Conservation (phyloP, 768 basidiomycete species). For the Leucocoprinus leucothites region DNA sequence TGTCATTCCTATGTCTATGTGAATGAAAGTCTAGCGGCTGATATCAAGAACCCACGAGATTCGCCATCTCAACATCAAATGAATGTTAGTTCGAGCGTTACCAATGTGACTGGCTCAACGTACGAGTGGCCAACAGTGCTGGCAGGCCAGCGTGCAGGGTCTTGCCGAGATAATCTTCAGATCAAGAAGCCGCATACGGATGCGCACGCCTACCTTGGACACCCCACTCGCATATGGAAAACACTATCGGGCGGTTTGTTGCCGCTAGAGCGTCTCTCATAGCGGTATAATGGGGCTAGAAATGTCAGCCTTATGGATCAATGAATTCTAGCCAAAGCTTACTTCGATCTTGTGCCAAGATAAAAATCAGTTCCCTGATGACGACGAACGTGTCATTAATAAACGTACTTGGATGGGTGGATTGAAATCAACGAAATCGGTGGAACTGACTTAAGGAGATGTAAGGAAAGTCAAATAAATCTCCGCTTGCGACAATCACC, state of each 20-base stretch:
- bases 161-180: slow-evolving; percentile 16
- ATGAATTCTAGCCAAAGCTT: not conserved
- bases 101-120: slow-evolving; percentile 9
- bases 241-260: slow-evolving; percentile 44
- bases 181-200: not conserved
- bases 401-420: slow-evolving; percentile 33
- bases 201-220: slow-evolving; percentile 32
- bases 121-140: slow-evolving; percentile 44
- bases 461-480: not conserved
- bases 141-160: slow-evolving; percentile 50
- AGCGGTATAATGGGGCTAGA: slow-evolving; percentile 37
- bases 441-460: slow-evolving; percentile 27
- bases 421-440: slow-evolving; percentile 44
- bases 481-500: slow-evolving; percentile 19
- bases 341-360: slow-evolving; percentile 30
- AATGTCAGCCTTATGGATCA: not conserved
- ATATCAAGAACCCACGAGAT: slow-evolving; percentile 33
- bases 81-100: no score
- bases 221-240: slow-evolving; percentile 49
- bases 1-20: slow-evolving; percentile 37
- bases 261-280: slow-evolving; percentile 45
- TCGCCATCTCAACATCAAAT: slow-evolving; percentile 29
- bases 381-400: no score
- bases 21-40: not conserved
- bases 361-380: no score